phyloP scores from a whole-genome alignment of 768 basidiomycete species.

The Russula olivacea region DNA sequence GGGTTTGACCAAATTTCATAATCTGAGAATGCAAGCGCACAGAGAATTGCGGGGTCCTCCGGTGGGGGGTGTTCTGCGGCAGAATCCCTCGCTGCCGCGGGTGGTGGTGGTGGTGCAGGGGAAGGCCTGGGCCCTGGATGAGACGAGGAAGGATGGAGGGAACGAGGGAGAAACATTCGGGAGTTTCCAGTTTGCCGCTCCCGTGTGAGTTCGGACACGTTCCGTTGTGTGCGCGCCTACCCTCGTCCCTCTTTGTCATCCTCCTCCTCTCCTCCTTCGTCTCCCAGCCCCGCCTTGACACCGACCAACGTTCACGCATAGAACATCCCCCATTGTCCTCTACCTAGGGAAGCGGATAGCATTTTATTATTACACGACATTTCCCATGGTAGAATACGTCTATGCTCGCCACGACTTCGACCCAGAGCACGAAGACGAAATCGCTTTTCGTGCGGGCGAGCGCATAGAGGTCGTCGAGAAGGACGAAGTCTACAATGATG shows the following conservation, averaged over 20 bases:
- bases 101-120: background rate
- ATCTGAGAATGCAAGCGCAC: constrained; percentile 62
- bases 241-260: background rate
- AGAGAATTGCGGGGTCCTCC: constrained; percentile 37
- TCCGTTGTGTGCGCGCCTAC: background rate
- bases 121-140: background rate
- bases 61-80: constrained; percentile 30
- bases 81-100: background rate
- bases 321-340: background rate
- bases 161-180: background rate
- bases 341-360: background rate
- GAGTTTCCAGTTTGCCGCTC: background rate
- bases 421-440: constrained; percentile 94
- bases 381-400: constrained; percentile 71
- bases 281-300: background rate
- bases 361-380: background rate
- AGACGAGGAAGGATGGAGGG: background rate
- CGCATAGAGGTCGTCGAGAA: constrained; percentile 85
- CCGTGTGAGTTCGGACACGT: background rate
- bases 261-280: background rate
- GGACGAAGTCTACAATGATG: constrained; percentile 89
- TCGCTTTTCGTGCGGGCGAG: constrained; percentile 79
- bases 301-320: background rate
- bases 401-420: constrained; percentile 83
- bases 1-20: constrained; percentile 61